These are phyloP conservation scores for Thermomucor indicae-seudaticae DNA, from an alignment of 371 early-diverging fungal species.

Conservation along the genomic window DNA sequence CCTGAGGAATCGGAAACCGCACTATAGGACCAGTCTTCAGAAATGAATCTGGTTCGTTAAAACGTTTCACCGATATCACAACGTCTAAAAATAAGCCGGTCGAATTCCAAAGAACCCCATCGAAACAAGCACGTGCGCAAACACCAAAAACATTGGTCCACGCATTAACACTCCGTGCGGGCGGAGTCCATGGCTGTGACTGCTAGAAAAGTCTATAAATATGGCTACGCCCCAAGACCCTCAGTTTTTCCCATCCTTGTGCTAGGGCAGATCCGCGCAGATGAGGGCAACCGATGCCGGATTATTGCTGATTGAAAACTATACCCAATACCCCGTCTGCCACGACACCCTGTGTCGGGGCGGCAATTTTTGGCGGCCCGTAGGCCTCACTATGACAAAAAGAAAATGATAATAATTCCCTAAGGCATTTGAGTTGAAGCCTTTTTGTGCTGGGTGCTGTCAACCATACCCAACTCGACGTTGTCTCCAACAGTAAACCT, in stretches of 20 bases:
- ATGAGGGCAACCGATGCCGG: conserved; percentile 57
- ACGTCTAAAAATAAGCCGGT: too few species aligned
- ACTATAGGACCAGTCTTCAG: too few species aligned
- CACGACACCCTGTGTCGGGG: conserved; percentile 34
- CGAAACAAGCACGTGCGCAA: too few species aligned
- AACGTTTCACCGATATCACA: too few species aligned
- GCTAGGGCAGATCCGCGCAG: conserved; percentile 56
- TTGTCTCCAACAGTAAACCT: too few species aligned
- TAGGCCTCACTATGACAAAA: conserved; percentile 20
- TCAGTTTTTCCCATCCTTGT: conserved; percentile 43
- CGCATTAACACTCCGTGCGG: too few species aligned
- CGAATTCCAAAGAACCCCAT: too few species aligned
- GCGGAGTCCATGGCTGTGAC: background rate
- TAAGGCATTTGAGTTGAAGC: background rate
- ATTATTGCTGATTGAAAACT: conserved; percentile 61
- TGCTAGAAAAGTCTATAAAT: conserved; percentile 42
- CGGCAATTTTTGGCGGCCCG: conserved; percentile 51
- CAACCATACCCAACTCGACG: too few species aligned
- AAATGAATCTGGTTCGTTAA: too few species aligned
- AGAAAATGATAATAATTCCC: conserved; percentile 19
- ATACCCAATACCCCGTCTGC: conserved; percentile 55
- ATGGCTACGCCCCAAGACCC: conserved; percentile 11
- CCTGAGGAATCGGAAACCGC: too few species aligned
- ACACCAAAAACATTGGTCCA: too few species aligned
- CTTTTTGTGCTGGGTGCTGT: too few species aligned